These are phyloP conservation scores for Prunus mira DNA, from an alignment of 306 rosid species.

Conservation along the genomic window DNA sequence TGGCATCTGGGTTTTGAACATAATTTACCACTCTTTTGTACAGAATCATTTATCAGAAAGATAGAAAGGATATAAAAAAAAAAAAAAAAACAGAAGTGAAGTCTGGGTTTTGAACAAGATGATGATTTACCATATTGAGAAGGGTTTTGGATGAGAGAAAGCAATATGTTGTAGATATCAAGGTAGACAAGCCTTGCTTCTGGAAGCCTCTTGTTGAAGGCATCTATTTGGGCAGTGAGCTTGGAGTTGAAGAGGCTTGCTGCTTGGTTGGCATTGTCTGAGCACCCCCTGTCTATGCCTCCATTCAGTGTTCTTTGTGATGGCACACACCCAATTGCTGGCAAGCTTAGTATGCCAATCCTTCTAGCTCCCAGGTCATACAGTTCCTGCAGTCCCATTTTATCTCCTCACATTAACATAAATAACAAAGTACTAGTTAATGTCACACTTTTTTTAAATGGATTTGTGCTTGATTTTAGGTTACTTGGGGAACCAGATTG, in stretches of 20 bases:
- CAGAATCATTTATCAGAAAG: no score
- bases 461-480: no score
- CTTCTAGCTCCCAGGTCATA: conserved; percentile 64
- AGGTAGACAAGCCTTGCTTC: conserved; percentile 58
- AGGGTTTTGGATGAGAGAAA: conserved; percentile 46
- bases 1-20: no score
- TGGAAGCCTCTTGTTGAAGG: conserved; percentile 29
- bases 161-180: conserved; percentile 40
- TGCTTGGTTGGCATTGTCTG: conserved; percentile 41
- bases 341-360: conserved; percentile 50
- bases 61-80: no score
- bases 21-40: no score
- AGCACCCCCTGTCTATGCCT: conserved; percentile 43
- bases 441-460: neutral
- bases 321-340: conserved; percentile 68
- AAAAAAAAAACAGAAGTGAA: no score
- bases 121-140: conserved; percentile 42
- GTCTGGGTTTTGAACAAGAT: no score
- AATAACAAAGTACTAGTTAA: neutral
- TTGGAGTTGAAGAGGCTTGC: conserved; percentile 63
- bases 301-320: conserved; percentile 57
- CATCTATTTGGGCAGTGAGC: conserved; percentile 33
- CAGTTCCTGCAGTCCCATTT: conserved; percentile 40
- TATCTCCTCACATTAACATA: neutral
- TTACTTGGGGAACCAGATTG: no score